Conservation (phyloP, 129 eudicot species). For the Deinandra increscens region DNA sequence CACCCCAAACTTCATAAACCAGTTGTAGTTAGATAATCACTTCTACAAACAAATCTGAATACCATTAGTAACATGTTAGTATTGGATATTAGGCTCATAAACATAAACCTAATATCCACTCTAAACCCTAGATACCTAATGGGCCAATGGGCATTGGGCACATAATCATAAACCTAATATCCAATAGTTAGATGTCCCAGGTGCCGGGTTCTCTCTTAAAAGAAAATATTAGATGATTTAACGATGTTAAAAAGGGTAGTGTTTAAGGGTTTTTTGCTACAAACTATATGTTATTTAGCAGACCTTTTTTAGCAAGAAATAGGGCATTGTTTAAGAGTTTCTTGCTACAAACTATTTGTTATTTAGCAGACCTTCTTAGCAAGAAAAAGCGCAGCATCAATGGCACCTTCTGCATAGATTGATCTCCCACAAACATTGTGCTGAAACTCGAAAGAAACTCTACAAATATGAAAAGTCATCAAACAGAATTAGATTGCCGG, state of each 20-base stretch:
- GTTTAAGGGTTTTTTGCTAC: conserved; percentile 4
- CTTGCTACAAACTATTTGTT: conserved; percentile 7
- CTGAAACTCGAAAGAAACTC: conserved; percentile 88
- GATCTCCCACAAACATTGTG: conserved; percentile 99
- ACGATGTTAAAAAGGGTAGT: background rate
- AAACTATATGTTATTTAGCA: background rate
- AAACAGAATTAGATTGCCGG: background rate
- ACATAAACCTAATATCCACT: too few species aligned
- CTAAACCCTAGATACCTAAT: too few species aligned
- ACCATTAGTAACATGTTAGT: background rate
- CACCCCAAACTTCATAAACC: background rate
- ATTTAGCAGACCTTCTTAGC: conserved; percentile 66
- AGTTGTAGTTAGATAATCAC: background rate
- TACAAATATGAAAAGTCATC: conserved; percentile 26
- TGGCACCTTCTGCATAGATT: conserved; percentile 94
- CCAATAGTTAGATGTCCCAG: background rate
- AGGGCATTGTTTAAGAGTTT: conserved; percentile 29
- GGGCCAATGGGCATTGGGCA: too few species aligned
- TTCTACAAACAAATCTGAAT: background rate
- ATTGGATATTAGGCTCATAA: too few species aligned
- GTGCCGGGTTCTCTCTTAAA: background rate
- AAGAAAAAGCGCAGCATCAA: conserved; percentile 80
- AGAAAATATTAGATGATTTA: background rate
- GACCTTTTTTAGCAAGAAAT: conserved; percentile 86
- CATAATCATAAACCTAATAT: too few species aligned